Conservation (phyloP, 139 green algal species). For the Eudorina sp. region DNA sequence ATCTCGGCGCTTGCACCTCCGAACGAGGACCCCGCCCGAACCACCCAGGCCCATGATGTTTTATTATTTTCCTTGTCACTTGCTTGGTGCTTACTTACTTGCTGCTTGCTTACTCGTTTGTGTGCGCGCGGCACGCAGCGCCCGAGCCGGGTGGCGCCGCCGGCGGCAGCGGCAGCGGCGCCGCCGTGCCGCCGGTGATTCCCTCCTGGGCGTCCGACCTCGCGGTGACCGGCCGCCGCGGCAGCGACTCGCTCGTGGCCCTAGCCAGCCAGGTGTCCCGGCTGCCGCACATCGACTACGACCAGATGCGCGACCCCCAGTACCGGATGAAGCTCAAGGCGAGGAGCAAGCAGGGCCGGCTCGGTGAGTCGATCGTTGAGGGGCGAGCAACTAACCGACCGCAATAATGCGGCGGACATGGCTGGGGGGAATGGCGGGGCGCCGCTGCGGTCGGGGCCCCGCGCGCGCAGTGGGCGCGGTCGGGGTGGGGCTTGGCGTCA, state of each 20-base stretch:
- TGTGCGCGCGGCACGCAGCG: neutral
- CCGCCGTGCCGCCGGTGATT: neutral
- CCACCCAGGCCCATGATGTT: too few species aligned
- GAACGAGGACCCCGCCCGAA: too few species aligned
- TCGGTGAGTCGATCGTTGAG: neutral
- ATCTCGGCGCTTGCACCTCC: too few species aligned
- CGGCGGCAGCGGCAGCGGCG: neutral
- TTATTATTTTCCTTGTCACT: too few species aligned
- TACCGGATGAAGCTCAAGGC: conserved; percentile 10
- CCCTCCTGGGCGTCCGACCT: neutral
- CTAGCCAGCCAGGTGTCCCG: conserved; percentile 4
- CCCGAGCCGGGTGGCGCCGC: neutral
- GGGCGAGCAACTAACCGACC: too few species aligned
- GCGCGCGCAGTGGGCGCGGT: neutral
- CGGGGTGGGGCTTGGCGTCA: neutral
- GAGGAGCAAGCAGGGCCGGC: neutral
- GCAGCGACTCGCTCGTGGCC: neutral
- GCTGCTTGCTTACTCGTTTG: too few species aligned
- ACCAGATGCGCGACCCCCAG: conserved; percentile 1
- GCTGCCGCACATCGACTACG: conserved; percentile 33
- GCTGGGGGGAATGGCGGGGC: neutral
- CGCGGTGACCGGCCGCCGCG: neutral
- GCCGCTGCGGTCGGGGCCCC: neutral
- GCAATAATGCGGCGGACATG: too few species aligned
- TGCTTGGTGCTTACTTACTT: too few species aligned